Base-by-base conservation (phyloP, 140 eudicot genomes). In the Eryngium alpinum region DNA sequence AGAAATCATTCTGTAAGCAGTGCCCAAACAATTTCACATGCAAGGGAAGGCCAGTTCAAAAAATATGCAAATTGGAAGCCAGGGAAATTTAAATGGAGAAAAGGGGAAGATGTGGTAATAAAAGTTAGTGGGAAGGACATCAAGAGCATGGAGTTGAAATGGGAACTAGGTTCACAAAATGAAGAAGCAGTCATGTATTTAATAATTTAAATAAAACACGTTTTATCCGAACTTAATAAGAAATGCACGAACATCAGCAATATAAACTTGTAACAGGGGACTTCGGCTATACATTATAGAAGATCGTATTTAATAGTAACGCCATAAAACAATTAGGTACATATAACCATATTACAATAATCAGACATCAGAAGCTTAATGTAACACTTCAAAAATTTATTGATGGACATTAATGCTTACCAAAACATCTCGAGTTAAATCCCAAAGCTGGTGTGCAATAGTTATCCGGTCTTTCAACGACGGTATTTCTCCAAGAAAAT, bases 401-500 rank as follows among this genome's bases (percentile, higher is more conserved):
- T 66, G 78, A 86, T 31, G 65, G 57, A 71, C 53, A 57, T 74
- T 49, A 67, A 76, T 83, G 84, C 60, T 83, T 88, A 96, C 99
- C 98, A 96, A 83, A 81, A 91, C 86, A 87, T 93, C 99, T 65
- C 62, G 72, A 11, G 98, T 90, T 74, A 90, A 96, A 69, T 91
- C 94, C 99, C 99, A 96, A 71, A 96, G 96, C 84, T 96, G 99
- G 79, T 97, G 98, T 71, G 90, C 97, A 5, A 89, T 83, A 81
- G 99, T 90, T n/a, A 93, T 88, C 85, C 98, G 90, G 87, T 93
- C 99, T 81, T 90, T 86, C 79, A 91, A 79, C 52, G 97, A 93
- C 18, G 98, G 97, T 81, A 96, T 96, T 87, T 96, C 99, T 65
- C 99, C 99, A 81, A 96, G 97, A 78, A 93, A 98, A 85, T 93